Evolutionary conservation across 2,329 filamentous ascomycete genomes (phyloP), one percentile per base, ranked within the genome.

Genomic region (Nakataea oryzae): DNA sequence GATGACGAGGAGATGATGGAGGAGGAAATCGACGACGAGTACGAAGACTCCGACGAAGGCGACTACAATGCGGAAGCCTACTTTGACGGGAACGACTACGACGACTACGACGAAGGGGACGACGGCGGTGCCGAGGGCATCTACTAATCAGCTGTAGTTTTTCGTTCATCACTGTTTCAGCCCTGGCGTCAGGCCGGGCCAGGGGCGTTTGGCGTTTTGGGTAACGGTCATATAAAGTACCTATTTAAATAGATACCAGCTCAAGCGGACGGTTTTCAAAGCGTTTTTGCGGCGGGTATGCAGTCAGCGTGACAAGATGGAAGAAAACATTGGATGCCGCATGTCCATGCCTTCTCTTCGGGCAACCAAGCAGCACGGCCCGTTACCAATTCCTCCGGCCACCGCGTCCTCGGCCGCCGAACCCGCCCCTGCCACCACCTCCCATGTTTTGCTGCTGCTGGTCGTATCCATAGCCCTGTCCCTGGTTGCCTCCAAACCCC

Each of bases 21-120:
- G 60, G 78, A 77, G 30, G 72, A 73, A 54, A 57, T 61, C 12
- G 78, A 78, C 24, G 77, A 80, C 65, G 79, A 81, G 61, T 78
- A 81, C 64, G 81, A 86, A 58, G 83, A 86, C 62, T 81, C 85
- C 63, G 81, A 83, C 59, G 83, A 80, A 1, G 83, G 83, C 9
- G 83, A 86, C 64, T 86, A 86, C 68, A 80, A 86, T 57, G 83
- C 83, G 2, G 83, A 86, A 67, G 77, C 77, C 12, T 85, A 85
- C 72, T 86, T 86, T 69, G 83, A 85, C 64, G 81, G 78, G 28
- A 81, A 81, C 14, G 81, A 82, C 64, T 74, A 75, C n/a, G 81
- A 84, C 28, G 78, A 81, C 61, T 78, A 79, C 47, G 78, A 80
- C 27, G 81, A 81, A 58, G 78, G 78, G 58, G 80, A 78, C 9